phyloP scores from a whole-genome alignment of 2,329 filamentous ascomycete species.

The Hypomyces rosellus region DNA sequence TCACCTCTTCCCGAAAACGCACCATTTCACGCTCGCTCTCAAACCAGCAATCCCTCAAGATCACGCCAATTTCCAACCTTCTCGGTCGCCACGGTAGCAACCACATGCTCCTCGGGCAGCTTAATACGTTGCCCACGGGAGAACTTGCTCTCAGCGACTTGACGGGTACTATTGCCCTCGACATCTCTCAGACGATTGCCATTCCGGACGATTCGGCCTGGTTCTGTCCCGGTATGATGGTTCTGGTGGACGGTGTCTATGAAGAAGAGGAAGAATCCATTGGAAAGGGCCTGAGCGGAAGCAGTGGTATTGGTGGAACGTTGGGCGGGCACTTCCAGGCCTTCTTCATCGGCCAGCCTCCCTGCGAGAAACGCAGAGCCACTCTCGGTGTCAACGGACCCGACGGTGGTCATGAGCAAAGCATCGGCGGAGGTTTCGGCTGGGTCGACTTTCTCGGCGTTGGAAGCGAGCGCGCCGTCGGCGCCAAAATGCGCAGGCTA shows the following conservation, averaged over 20 bases:
- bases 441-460: conserved; percentile 96
- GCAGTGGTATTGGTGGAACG: conserved; percentile 77
- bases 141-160: conserved; percentile 77
- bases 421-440: conserved; percentile 76
- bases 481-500: conserved; percentile 74
- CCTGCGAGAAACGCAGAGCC: conserved; percentile 74
- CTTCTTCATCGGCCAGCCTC: conserved; percentile 86
- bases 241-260: conserved; percentile 91
- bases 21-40: conserved; percentile 55
- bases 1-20: conserved; percentile 53
- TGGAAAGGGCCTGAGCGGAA: conserved; percentile 65
- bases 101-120: conserved; percentile 80
- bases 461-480: conserved; percentile 80
- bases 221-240: conserved; percentile 94
- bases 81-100: conserved; percentile 74
- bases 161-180: conserved; percentile 79
- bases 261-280: conserved; percentile 78
- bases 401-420: conserved; percentile 52
- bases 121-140: conserved; percentile 75
- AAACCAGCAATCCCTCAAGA: conserved; percentile 67
- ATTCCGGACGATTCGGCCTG: conserved; percentile 83
- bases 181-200: conserved; percentile 71
- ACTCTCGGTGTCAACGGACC: conserved; percentile 66
- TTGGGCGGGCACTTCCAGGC: conserved; percentile 90
- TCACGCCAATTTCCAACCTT: conserved; percentile 75